Percentiles rank a stretch among this genome's conserved stretches.
Evolutionary conservation across 208 protist genomes (phyloP).

Genomic region (Crithidia bombi): DNA sequence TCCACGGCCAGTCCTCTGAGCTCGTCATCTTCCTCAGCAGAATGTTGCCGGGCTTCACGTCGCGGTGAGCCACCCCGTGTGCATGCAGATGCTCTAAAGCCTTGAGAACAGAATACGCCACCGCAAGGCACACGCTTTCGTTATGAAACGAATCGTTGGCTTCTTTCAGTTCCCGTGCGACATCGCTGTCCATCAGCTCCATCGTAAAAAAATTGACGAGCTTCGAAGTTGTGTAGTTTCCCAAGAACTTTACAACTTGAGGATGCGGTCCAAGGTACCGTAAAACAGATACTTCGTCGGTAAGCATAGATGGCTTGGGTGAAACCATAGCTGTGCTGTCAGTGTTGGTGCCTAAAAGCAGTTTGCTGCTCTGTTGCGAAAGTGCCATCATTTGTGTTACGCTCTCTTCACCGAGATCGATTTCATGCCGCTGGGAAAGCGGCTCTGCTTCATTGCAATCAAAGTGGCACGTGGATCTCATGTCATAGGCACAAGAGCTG

Average conservation of each 20-base stretch:
- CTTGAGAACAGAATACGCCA: slow-evolving; percentile 52
- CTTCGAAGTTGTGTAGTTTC: slow-evolving; percentile 46
- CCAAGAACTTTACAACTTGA: slow-evolving; percentile 70
- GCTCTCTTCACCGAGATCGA: slow-evolving; percentile 43
- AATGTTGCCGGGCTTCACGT: slow-evolving; percentile 88
- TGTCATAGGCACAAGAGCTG: neutral
- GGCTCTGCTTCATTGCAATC: neutral
- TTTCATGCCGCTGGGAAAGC: slow-evolving; percentile 19
- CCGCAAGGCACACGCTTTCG: slow-evolving; percentile 41
- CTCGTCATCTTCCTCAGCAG: slow-evolving; percentile 47
- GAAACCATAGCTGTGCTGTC: neutral
- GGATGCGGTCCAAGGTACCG: slow-evolving; percentile 61
- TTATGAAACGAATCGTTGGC: slow-evolving; percentile 45
- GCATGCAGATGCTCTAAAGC: slow-evolving; percentile 68
- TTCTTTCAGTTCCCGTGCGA: slow-evolving; percentile 62
- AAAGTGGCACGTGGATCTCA: neutral
- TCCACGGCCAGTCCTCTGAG: slow-evolving; percentile 23
- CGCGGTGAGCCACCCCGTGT: slow-evolving; percentile 69
- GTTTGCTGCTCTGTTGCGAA: slow-evolving; percentile 22
- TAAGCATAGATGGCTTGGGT: neutral
- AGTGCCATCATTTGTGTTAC: slow-evolving; percentile 32
- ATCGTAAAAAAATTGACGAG: slow-evolving; percentile 62
- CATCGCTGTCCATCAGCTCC: slow-evolving; percentile 86
- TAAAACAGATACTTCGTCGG: slow-evolving; percentile 56
- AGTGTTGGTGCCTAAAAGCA: neutral